Evolutionary conservation across 495 filamentous ascomycete species (phyloP), one percentile per base, ranked within the genome.

Genomic region (Penicillium crystallinum): DNA sequence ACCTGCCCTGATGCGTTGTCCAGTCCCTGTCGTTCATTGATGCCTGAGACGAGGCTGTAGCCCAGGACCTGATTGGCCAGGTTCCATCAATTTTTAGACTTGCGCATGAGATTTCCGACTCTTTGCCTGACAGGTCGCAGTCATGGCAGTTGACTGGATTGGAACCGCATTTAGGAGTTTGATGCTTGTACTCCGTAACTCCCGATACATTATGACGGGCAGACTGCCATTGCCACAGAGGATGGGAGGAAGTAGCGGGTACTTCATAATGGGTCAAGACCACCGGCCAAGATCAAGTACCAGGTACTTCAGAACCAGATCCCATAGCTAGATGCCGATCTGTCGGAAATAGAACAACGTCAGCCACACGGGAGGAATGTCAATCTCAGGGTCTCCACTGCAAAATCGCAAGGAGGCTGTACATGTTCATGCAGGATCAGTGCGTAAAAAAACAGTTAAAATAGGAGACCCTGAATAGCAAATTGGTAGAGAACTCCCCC

Each of bases 151-250:
- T 25, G 21, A 25, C 38, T 41, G 38, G 38, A 25, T 25, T 25
- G 21, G 5, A 15, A 29, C 23, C 23, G 12, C 23, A 41, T 41
- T 41, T 21, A 22, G 18, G 12, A 8, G 12, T 34, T 34, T n/a
- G n/a, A 9, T 6, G 10, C 9, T 1, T 34, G 31, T 34, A n/a
- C 14, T 11, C 9, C n/a, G n/a, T 35, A 35, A 15, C 12, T 15
- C 33, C 33, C n/a, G 34, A 36, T 36, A 36, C 34, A 36, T 36
- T 15, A 45, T 45, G 42, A 45, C 33, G 59, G 55, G 52, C 58
- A 53, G 58, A 53, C 43, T 52, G 6, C 9, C 4, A 6, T 55
- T 34, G 52, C 56, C 52, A 59, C 56, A 17, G 19, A 1, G 8
- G n/a, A n/a, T n/a, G n/a, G n/a, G 27, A 30, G 9, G 22, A 57